A percentile compares a stretch with the other conserved stretches of the same genome.
Conservation (phyloP, 202 grass and related monocot genomes). For the Thinopyrum obtusiflorum region DNA sequence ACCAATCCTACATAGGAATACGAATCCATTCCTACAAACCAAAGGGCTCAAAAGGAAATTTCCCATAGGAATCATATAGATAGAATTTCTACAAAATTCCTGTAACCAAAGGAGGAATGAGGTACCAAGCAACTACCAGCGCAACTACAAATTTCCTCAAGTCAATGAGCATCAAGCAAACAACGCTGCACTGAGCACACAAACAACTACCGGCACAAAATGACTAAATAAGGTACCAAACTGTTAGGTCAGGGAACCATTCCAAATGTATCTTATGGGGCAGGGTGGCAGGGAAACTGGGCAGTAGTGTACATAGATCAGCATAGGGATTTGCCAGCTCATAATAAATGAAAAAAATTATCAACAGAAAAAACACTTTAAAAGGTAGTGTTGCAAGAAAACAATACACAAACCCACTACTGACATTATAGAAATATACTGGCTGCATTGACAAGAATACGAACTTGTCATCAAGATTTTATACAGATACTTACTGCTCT, state of each 20-base stretch:
- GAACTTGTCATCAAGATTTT: not conserved
- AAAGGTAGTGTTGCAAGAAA: not conserved
- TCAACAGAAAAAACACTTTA: not conserved
- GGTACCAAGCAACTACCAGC: too few relatives aligned
- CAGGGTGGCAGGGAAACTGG: not conserved
- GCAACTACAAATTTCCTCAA: too few relatives aligned
- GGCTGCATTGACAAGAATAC: conserved; percentile 14
- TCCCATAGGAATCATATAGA: too few relatives aligned
- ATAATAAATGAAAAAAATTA: conserved; percentile 12
- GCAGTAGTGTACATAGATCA: not conserved
- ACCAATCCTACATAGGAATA: too few relatives aligned
- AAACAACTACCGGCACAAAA: not conserved
- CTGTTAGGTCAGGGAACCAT: not conserved
- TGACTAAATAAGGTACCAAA: conserved; percentile 2
- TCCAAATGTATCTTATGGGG: not conserved
- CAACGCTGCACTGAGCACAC: not conserved
- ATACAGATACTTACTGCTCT: conserved; percentile 67
- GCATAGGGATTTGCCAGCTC: not conserved
- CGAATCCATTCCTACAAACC: too few relatives aligned
- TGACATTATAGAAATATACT: conserved; percentile 1
- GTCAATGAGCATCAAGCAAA: not conserved
- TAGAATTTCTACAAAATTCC: too few relatives aligned
- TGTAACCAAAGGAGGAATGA: too few relatives aligned
- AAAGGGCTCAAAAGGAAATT: too few relatives aligned
- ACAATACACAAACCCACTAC: not conserved